Evolutionary conservation across 495 filamentous ascomycete species (phyloP), one percentile per base, ranked within the genome.

Genomic region (Aspergillus panamensis): DNA sequence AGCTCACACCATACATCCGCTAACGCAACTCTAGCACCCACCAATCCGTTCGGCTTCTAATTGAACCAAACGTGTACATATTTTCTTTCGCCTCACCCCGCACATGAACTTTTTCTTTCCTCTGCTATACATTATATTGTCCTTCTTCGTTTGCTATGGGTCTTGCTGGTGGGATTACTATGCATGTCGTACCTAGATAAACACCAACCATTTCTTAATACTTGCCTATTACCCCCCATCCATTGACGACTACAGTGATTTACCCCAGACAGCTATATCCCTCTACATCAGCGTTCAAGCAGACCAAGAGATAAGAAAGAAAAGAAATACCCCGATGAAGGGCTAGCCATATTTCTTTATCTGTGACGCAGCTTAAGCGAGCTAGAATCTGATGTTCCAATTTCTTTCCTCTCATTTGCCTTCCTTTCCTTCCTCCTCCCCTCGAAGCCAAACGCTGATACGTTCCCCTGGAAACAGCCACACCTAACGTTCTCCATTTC

Each of bases 1-100:
- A 8, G 10, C 49, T 32, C 51, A 37, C 48, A 29, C 50, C 49
- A 37, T 8, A 39, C 21, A 16, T 2, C 48, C 45, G 66, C 71
- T 70, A 59, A 69, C 61, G 37, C 51, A 3, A 16, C 19, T 31
- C 60, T 42, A 96, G 92, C 92, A 55, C 91, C 92, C 20, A 81
- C 90, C 63, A 96, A 96, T 71, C 92, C 92, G 0, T 96, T 96
- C 72, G 92, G 92, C 17, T 96, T 96, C 68, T 95, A 83, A 64
- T 48, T 20, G 44, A 47, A 54, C 59, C 35, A 44, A 43, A 60
- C 16, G 43, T 59, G 64, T 75, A 66, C 57, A 65, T 69, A 65
- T 43, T 48, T 55, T 52, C 48, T 56, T 48, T 55, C 14, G 10
- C 10, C 2, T 12, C 10, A 53, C 59, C 56, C 59, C 53, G 62